A percentile compares a stretch with the other conserved stretches of the same genome.
Conservation (phyloP, 441 rosid species). For the Mallotus japonicus region DNA sequence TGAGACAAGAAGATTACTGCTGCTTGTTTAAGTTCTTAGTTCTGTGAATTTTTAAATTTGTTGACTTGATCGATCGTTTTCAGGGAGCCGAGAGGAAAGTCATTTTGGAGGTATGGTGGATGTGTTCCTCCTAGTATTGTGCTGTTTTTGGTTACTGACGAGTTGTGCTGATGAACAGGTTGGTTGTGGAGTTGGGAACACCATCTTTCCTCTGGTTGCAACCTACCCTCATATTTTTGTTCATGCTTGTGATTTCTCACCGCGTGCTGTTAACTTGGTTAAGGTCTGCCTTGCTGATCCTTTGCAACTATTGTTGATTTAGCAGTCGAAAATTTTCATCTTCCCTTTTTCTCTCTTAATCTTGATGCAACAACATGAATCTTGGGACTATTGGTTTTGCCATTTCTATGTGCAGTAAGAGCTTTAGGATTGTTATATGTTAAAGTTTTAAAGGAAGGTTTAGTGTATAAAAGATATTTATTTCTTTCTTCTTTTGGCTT, state of each 20-base stretch:
- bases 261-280: conserved; percentile 79
- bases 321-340: background rate
- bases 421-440: background rate
- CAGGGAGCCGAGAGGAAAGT: conserved; percentile 54
- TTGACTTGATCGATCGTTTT: conserved; percentile 8
- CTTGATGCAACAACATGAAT: background rate
- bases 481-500: background rate
- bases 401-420: background rate
- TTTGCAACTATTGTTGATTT: background rate
- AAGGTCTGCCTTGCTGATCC: conserved; percentile 47
- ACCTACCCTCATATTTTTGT: conserved; percentile 72
- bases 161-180: conserved; percentile 44
- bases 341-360: too few species aligned
- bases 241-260: conserved; percentile 91
- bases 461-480: too few species aligned
- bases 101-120: conserved; percentile 64
- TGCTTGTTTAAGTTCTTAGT: conserved; percentile 15
- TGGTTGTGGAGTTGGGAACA: conserved; percentile 97
- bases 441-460: background rate
- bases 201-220: conserved; percentile 75
- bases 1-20: background rate
- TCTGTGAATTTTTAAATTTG: background rate
- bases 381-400: background rate
- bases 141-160: conserved; percentile 22
- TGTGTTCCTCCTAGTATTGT: conserved; percentile 8